Evolutionary conservation across 148 eudicot species (phyloP), one percentile per base, ranked within the genome.

Genomic region (Fallopia convolvulus): DNA sequence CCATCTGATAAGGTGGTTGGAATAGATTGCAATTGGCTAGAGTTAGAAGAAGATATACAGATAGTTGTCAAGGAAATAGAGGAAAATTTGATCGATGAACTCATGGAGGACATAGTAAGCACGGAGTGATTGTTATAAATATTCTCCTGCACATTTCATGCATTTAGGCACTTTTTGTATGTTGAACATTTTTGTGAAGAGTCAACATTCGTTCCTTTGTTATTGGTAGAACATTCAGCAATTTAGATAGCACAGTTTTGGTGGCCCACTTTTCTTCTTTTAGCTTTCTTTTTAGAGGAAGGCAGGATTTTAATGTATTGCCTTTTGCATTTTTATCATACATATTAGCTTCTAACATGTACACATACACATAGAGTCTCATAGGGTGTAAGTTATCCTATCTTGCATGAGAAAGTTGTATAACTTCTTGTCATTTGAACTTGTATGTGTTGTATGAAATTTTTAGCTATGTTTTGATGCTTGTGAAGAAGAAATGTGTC

Each of bases 1-100:
- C 79, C 88, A 77, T 83, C 84, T 5, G 89, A 81, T 23, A 86
- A 87, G 70, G 86, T 80, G 15, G 41, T 82, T 60, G 82, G 79
- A 78, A 78, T 68, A n/a, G 92, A 84, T 40, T 61, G 36, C 2
- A 65, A 77, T 68, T 89, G 90, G 94, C 75, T 84, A 41, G 87
- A 83, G 44, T 76, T 81, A 61, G 88, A 83, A 65, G 94, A 83
- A 71, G 91, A 88, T 76, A 80, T 81, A 40, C 77, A 75, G 76
- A 74, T 78, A 32, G 83, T 92, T 74, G 89, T 82, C 65, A 73
- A 83, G 65, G 94, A 91, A 60, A 81, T 90, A 76, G 93, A 88
- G 76, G 78, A 78, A 1, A 72, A 70, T 82, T 80, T 91, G 79
- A 72, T 89, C 40, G 88, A 86, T 40, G 86, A 86, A 79, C 79